Evolutionary conservation across 129 eudicot species (phyloP), one percentile per base, ranked within the genome.

Genomic region (Flaveria linearis): DNA sequence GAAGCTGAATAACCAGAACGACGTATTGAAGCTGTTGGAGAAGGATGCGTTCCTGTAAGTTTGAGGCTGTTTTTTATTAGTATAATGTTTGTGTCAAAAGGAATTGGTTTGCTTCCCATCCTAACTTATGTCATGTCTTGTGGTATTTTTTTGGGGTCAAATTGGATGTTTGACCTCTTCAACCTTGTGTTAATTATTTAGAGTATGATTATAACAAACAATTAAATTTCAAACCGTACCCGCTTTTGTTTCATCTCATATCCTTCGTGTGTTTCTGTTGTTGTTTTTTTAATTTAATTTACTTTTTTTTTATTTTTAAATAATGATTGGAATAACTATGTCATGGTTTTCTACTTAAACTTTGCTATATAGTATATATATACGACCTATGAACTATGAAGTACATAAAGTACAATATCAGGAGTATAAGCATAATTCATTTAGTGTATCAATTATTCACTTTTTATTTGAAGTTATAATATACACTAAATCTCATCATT

Each of bases 11-110:
- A 84, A 82, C 73, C 93, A 91, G 85, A 74, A 74, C 17, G 98
- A 94, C 0, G 98, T 94, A 9, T 76, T 91, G 20, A 76, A 89
- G 84, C 74, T 93, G 80, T 90, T 91, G 7, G 98, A 93, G 81
- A 93, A 94, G 84, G 98, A 94, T 57, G 97, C 86, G 18, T 94
- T 91, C 76, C 91, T 94, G 57, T 94, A 73, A 91, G 75, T 71
- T 49, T 61, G 68, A 71, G 68, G 70, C 39, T 3, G 20, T 41
- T 68, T n/a, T 67, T 43, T 25, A 26, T 68, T 77, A 62, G 83
- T 72, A 62, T 63, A 52, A 72, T 72, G 69, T 41, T 25, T 72
- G 75, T 28, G 69, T 65, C 8, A 9, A 72, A 25, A 50, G 77
- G 71, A 73, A 72, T 63, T 72, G 69, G 42, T 72, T 72, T 79